Evolutionary conservation across 2,329 filamentous ascomycete genomes (phyloP).

Genomic region (Parascedosporium putredinis): DNA sequence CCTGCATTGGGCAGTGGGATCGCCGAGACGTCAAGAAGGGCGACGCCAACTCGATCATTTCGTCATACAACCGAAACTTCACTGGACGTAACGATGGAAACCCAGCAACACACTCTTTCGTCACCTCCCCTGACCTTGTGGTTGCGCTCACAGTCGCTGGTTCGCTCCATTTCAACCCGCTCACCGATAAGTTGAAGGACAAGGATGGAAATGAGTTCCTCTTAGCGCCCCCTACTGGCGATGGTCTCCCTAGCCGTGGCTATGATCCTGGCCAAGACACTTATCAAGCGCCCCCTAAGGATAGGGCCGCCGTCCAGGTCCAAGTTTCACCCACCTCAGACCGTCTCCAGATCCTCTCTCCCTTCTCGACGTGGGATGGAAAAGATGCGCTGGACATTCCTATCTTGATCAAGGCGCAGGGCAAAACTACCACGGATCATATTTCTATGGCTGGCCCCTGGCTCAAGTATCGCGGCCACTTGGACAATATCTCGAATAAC

Average conservation of each 20-base stretch:
- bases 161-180: constrained; percentile 83
- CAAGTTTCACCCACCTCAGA: constrained; percentile 81
- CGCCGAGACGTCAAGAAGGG: constrained; percentile 90
- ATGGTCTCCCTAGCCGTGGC: constrained; percentile 67
- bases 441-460: constrained; percentile 96
- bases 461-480: constrained; percentile 97
- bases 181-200: constrained; percentile 85
- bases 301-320: constrained; percentile 64
- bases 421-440: constrained; percentile 95
- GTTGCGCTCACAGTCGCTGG: constrained; percentile 80
- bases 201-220: constrained; percentile 95
- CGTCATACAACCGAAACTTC: constrained; percentile 99
- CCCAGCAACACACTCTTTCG: constrained; percentile 88
- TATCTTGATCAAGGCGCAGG: constrained; percentile 91
- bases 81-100: constrained; percentile 96
- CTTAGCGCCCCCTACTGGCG: constrained; percentile 69
- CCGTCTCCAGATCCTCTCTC: constrained; percentile 83
- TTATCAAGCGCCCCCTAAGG: constrained; percentile 85
- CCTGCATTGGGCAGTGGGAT: constrained; percentile 94
- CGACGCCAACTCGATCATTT: constrained; percentile 90
- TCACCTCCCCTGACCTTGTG: constrained; percentile 81
- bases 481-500: constrained; percentile 99
- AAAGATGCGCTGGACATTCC: constrained; percentile 78
- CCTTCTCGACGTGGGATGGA: constrained; percentile 83
- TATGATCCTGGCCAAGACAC: constrained; percentile 90